Percentiles rank a stretch among this genome's conserved stretches.
phyloP scores from a whole-genome alignment of 2,329 filamentous ascomycete species.

The Cladophialophora bantiana region DNA sequence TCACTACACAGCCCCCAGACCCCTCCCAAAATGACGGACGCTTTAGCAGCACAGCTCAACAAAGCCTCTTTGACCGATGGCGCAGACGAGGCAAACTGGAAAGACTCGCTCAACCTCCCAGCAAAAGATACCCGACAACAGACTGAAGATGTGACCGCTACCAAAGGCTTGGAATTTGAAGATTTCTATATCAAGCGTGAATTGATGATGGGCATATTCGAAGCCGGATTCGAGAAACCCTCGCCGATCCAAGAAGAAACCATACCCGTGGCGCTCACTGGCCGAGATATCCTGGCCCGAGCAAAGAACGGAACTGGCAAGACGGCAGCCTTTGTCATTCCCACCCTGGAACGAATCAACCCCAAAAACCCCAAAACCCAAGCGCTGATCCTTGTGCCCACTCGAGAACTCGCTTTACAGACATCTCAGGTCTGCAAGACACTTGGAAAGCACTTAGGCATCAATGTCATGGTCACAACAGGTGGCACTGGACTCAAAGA shows the following conservation, averaged over 20 bases:
- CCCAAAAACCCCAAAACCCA: constrained; percentile 96
- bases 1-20: constrained; percentile 4
- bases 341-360: constrained; percentile 93
- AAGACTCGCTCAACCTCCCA: constrained; percentile 55
- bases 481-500: constrained; percentile 94
- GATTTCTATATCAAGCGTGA: constrained; percentile 95
- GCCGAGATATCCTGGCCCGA: constrained; percentile 91
- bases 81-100: constrained; percentile 51
- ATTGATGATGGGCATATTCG: constrained; percentile 98
- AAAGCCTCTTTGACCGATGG: constrained; percentile 53
- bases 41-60: constrained; percentile 53
- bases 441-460: constrained; percentile 91
- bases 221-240: constrained; percentile 97
- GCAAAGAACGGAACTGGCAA: constrained; percentile 99
- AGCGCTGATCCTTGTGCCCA: constrained; percentile 94
- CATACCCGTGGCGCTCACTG: constrained; percentile 93
- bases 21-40: constrained; percentile 32
- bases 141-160: constrained; percentile 88
- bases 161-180: constrained; percentile 96
- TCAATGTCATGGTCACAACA: constrained; percentile 99
- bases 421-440: constrained; percentile 99
- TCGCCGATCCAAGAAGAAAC: constrained; percentile 99
- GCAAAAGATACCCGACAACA: constrained; percentile 58
- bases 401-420: constrained; percentile 94
- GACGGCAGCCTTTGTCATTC: constrained; percentile 97